phyloP scores from a whole-genome alignment of 1,284 basidiomycete species.

The Kalmanozyma brasiliensis region DNA sequence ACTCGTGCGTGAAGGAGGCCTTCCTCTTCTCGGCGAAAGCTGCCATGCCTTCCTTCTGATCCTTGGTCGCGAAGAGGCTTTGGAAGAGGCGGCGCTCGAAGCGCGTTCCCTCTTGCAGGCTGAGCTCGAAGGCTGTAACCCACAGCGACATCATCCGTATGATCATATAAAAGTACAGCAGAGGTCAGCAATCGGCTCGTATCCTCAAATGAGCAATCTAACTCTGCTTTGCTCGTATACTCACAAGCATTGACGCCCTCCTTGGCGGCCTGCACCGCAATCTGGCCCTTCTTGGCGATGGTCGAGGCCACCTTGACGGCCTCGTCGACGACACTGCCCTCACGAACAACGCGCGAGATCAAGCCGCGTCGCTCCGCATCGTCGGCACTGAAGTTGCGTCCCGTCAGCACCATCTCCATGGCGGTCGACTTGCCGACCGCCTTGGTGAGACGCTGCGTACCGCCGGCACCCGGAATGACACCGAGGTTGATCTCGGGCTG shows the following conservation, averaged over 20 bases:
- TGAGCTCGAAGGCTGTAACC: slow-evolving; percentile 76
- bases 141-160: too few relatives aligned
- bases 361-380: slow-evolving; percentile 89
- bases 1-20: slow-evolving; percentile 60
- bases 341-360: slow-evolving; percentile 79
- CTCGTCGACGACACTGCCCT: slow-evolving; percentile 82
- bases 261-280: slow-evolving; percentile 90
- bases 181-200: background rate
- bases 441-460: slow-evolving; percentile 83
- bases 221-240: too few relatives aligned
- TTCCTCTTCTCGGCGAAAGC: slow-evolving; percentile 99
- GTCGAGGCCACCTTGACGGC: slow-evolving; percentile 83
- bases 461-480: slow-evolving; percentile 90
- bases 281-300: slow-evolving; percentile 84
- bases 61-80: slow-evolving; percentile 88
- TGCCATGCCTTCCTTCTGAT: slow-evolving; percentile 97
- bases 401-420: slow-evolving; percentile 95
- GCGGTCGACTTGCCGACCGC: slow-evolving; percentile 91
- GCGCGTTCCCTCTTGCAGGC: slow-evolving; percentile 82
- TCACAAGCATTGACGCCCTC: slow-evolving; percentile 91
- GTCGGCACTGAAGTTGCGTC: slow-evolving; percentile 76
- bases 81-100: slow-evolving; percentile 94
- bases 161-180: background rate
- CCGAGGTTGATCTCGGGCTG: slow-evolving; percentile 98
- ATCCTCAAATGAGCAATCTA: too few relatives aligned